These are phyloP conservation scores for Fusarium nodosum DNA, from an alignment of 2,329 filamentous ascomycete species.

Conservation along the genomic window DNA sequence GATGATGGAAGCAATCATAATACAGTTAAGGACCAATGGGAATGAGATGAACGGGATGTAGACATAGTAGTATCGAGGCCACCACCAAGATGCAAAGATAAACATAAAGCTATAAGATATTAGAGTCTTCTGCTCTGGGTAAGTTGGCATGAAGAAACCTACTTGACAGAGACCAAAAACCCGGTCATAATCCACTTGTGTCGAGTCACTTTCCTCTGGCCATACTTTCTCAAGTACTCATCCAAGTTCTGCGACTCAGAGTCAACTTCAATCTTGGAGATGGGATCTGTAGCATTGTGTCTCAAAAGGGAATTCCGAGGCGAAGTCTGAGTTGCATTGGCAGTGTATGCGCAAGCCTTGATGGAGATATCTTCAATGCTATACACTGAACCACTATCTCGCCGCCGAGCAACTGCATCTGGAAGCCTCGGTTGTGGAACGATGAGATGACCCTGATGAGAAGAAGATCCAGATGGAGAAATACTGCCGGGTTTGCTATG, in stretches of 20 bases:
- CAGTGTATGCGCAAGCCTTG: slow-evolving; percentile 2
- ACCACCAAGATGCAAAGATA: slow-evolving; percentile 48
- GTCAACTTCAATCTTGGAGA: slow-evolving; percentile 23
- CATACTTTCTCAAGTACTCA: slow-evolving; percentile 25
- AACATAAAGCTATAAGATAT: slow-evolving; percentile 38
- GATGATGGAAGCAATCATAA: slow-evolving; percentile 46
- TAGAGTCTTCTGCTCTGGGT: background rate
- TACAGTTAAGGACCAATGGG: slow-evolving; percentile 46
- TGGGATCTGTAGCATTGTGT: background rate
- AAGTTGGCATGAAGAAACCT: background rate
- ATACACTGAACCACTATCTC: slow-evolving; percentile 17
- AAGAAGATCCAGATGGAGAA: background rate
- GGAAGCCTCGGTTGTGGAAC: slow-evolving; percentile 17
- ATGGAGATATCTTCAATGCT: slow-evolving; percentile 8
- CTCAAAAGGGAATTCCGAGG: slow-evolving; percentile 11
- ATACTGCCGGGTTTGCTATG: slow-evolving; percentile 9
- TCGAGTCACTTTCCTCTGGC: slow-evolving; percentile 27
- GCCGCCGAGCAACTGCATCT: slow-evolving; percentile 9
- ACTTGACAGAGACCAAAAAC: slow-evolving; percentile 35
- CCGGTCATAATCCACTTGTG: slow-evolving; percentile 37
- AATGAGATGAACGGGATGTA: slow-evolving; percentile 49
- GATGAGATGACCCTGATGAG: slow-evolving; percentile 2
- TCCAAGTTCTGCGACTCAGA: slow-evolving; percentile 34
- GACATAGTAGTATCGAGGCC: slow-evolving; percentile 44
- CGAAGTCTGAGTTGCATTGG: slow-evolving; percentile 23